phyloP scores from a whole-genome alignment of 495 filamentous ascomycete genomes.

The Echria macrotheca region DNA sequence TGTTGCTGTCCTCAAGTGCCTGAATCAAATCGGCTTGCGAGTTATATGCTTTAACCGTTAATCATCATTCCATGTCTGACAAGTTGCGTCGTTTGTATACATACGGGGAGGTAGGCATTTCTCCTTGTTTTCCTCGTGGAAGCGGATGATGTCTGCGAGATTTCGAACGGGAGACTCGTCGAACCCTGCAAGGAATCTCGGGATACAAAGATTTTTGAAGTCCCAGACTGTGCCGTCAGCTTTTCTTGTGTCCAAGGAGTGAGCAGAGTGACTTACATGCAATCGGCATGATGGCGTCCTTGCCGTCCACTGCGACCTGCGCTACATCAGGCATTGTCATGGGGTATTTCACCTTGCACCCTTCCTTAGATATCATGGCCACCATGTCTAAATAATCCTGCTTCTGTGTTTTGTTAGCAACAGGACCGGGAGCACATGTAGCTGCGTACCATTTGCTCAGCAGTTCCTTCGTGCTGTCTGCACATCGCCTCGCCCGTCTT shows the following conservation, averaged over 20 bases:
- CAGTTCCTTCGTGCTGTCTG: slow-evolving; percentile 12
- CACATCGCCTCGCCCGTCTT: slow-evolving; percentile 12
- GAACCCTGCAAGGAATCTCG: slow-evolving; percentile 14
- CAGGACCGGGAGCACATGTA: no score
- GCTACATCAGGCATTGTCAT: neutral
- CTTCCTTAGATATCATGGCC: neutral
- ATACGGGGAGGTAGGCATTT: slow-evolving; percentile 22
- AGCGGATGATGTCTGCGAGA: slow-evolving; percentile 23
- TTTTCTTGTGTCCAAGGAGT: neutral
- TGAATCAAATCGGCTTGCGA: slow-evolving; percentile 23
- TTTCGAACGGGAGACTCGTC: slow-evolving; percentile 17
- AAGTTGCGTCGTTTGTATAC: no score
- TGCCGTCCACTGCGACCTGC: slow-evolving; percentile 14
- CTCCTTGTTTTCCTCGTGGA: slow-evolving; percentile 22
- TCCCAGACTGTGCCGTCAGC: slow-evolving; percentile 16
- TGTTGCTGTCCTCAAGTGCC: slow-evolving; percentile 16
- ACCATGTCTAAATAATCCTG: slow-evolving; percentile 8
- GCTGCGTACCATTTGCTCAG: slow-evolving; percentile 26
- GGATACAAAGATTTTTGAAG: slow-evolving; percentile 19
- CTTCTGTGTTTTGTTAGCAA: slow-evolving; percentile 2
- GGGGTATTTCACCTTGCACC: slow-evolving; percentile 9
- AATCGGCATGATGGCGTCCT: slow-evolving; percentile 20
- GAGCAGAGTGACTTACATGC: slow-evolving; percentile 10
- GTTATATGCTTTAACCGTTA: slow-evolving; percentile 9
- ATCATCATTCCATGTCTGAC: neutral